Percentiles rank a stretch among this genome's conserved stretches.
Conservation (phyloP, 176 grass and related monocot genomes). For the Carex parvula region DNA sequence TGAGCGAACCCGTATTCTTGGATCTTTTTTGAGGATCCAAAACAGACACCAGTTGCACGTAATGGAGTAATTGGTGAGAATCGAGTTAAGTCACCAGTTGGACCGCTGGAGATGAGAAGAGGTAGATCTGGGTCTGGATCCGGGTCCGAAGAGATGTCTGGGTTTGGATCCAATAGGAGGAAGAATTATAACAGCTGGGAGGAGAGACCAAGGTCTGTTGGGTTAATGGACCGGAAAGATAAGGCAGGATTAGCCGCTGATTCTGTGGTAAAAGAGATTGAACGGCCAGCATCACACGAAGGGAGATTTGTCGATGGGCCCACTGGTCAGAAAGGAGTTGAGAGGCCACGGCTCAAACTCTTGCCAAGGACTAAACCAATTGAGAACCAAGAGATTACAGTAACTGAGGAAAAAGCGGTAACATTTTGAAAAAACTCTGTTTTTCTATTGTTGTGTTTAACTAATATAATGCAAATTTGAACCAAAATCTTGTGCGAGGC, state of each 20-base stretch:
- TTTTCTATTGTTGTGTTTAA: background rate
- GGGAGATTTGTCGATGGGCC: conserved; percentile 45
- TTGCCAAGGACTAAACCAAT: conserved; percentile 70
- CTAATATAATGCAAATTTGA: background rate
- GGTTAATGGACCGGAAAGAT: conserved; percentile 38
- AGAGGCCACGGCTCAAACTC: conserved; percentile 76
- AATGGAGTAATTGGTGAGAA: conserved; percentile 26
- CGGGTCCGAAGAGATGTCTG: background rate
- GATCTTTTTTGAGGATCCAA: conserved; percentile 2
- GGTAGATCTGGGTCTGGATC: background rate
- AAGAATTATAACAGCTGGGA: conserved; percentile 16
- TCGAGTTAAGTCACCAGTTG: conserved; percentile 28
- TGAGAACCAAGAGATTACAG: conserved; percentile 39
- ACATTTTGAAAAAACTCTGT: background rate
- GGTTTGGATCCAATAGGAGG: background rate
- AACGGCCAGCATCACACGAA: conserved; percentile 60
- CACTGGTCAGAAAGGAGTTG: conserved; percentile 20
- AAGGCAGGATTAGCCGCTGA: conserved; percentile 36
- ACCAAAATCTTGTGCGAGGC: background rate
- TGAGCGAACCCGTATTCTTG: background rate
- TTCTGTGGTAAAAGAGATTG: conserved; percentile 21
- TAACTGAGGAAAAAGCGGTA: conserved; percentile 67
- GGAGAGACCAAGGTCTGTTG: conserved; percentile 52
- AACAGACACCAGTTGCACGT: conserved; percentile 10
- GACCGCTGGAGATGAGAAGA: conserved; percentile 22